A percentile compares a stretch with the other conserved stretches of the same genome.
These are phyloP conservation scores for Aspergillus affinis DNA, from an alignment of 495 filamentous ascomycete species.

Conservation along the genomic window DNA sequence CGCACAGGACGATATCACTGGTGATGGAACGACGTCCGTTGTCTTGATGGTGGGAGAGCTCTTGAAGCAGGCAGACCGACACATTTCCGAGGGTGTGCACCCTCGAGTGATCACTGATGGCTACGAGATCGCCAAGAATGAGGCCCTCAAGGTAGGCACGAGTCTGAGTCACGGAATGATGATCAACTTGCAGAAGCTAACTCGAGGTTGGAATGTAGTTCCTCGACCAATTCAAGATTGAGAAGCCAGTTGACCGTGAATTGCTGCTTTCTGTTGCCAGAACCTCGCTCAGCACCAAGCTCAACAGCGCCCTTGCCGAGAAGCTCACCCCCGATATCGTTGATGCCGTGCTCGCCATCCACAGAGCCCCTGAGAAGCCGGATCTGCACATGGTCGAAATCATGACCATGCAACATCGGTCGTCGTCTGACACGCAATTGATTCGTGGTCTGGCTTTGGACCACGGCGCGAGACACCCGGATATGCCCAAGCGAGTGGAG, in stretches of 20 bases:
- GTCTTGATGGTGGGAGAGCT: constrained; percentile 95
- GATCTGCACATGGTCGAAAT: constrained; percentile 99
- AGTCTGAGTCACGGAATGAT: neutral
- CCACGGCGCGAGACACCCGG: constrained; percentile 93
- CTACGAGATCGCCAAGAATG: constrained; percentile 93
- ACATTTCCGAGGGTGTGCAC: constrained; percentile 92
- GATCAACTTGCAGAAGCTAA: constrained; percentile 7
- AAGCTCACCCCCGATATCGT: constrained; percentile 91
- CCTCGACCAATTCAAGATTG: constrained; percentile 89
- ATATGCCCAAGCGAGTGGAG: constrained; percentile 95
- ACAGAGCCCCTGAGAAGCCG: constrained; percentile 83
- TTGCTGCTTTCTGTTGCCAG: constrained; percentile 90
- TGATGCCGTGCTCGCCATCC: constrained; percentile 93
- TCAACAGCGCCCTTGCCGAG: constrained; percentile 84
- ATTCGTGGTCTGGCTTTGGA: constrained; percentile 92
- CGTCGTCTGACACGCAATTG: constrained; percentile 91
- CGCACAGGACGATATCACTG: constrained; percentile 96
- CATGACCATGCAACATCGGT: constrained; percentile 99
- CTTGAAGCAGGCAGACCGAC: constrained; percentile 93
- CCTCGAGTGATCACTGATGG: constrained; percentile 96
- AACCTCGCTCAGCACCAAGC: constrained; percentile 91
- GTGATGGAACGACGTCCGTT: constrained; percentile 96
- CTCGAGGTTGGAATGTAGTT: constrained; percentile 58
- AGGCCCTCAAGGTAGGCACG: constrained; percentile 71
- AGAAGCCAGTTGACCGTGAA: constrained; percentile 84